Conservation (phyloP, 257 asterid species). For the Nicotiana attenuata region DNA sequence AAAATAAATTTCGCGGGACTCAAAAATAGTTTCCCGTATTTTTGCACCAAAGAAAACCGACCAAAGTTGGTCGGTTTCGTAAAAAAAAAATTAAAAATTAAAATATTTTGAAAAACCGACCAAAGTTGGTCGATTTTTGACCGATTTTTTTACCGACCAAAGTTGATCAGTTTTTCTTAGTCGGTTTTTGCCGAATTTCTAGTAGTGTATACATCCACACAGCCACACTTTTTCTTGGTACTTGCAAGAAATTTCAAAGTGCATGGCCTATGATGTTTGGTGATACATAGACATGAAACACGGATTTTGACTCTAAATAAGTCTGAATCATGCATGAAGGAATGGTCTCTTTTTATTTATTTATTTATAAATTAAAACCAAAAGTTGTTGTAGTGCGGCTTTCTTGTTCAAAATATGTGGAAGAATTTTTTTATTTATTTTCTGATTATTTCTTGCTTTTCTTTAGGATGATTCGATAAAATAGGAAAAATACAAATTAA, state of each 20-base stretch:
- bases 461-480: not conserved
- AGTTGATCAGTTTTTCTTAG: too few species aligned
- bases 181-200: too few species aligned
- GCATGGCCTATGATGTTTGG: conserved; percentile 29
- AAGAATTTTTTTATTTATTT: conserved; percentile 6
- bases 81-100: too few species aligned
- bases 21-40: too few species aligned
- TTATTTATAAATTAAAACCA: conserved; percentile 2
- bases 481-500: not conserved
- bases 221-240: not conserved
- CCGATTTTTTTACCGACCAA: too few species aligned
- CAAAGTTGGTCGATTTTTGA: too few species aligned
- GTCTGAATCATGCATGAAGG: conserved; percentile 22
- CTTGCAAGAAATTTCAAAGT: conserved; percentile 25
- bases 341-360: not conserved
- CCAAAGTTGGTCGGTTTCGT: too few species aligned
- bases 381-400: conserved; percentile 4
- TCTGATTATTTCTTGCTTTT: not conserved
- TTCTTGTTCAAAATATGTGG: conserved; percentile 15
- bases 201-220: too few species aligned
- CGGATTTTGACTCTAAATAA: conserved; percentile 31
- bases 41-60: too few species aligned
- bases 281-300: conserved; percentile 5
- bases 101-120: too few species aligned
- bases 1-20: too few species aligned